phyloP scores from a whole-genome alignment of 1,284 basidiomycete species.

The Trametes polyzona region DNA sequence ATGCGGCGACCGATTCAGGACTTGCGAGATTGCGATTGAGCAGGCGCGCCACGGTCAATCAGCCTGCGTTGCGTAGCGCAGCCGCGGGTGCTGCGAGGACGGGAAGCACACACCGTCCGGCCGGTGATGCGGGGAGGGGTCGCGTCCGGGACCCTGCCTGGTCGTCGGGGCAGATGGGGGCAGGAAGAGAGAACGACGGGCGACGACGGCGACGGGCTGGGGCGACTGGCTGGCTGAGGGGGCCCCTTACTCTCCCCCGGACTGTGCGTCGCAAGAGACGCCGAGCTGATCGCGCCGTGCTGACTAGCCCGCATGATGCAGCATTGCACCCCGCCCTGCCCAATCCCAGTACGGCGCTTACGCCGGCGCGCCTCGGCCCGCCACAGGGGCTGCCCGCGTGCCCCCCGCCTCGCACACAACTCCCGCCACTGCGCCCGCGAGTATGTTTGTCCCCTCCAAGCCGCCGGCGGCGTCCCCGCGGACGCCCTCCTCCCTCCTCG shows the following conservation, averaged over 20 bases:
- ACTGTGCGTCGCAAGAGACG: conserved; percentile 6
- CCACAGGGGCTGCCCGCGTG: neutral
- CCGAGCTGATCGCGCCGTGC: conserved; percentile 14
- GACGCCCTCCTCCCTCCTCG: neutral
- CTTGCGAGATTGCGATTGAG: conserved; percentile 19
- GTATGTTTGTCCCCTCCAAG: neutral
- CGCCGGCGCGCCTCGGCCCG: conserved; percentile 2
- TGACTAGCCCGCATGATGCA: conserved; percentile 13
- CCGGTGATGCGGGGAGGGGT: conserved; percentile 1
- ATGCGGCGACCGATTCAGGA: conserved; percentile 16
- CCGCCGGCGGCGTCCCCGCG: neutral
- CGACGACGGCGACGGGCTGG: neutral
- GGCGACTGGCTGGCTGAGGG: too few relatives aligned
- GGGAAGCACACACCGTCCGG: conserved; percentile 1
- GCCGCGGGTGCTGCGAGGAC: too few relatives aligned
- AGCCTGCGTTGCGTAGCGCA: conserved; percentile 9
- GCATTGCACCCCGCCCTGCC: neutral
- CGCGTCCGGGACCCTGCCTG: neutral
- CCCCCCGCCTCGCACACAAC: conserved; percentile 1
- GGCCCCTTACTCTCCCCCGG: conserved; percentile 11
- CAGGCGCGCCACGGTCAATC: conserved; percentile 24
- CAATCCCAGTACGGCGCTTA: conserved; percentile 9
- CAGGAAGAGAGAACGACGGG: conserved; percentile 2
- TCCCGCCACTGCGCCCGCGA: neutral
- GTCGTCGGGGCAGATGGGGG: neutral